Conservation (phyloP, 345 rosid genomes). For the Lumnitzera littorea region DNA sequence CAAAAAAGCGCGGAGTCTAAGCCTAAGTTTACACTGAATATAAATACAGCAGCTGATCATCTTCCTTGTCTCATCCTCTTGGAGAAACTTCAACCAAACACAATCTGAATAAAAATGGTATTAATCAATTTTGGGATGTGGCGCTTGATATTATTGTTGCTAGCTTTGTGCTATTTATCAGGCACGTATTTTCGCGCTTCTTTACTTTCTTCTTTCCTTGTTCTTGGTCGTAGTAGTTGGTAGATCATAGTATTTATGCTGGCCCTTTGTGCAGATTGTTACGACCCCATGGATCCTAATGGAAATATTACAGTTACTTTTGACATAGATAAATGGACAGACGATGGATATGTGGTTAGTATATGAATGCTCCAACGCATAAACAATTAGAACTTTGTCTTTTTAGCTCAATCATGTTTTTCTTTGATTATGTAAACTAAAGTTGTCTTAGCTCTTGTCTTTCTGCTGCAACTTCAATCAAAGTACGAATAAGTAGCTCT, state of each 20-base stretch:
- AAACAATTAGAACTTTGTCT: not conserved
- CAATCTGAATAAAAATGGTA: not conserved
- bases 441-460: not conserved
- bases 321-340: constrained; percentile 27
- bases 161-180: constrained; percentile 24
- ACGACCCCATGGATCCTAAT: constrained; percentile 55
- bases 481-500: too few species aligned
- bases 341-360: constrained; percentile 50
- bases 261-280: constrained; percentile 39
- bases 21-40: too few species aligned
- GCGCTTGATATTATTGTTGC: not conserved
- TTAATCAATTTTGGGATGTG: constrained; percentile 1
- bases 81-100: not conserved
- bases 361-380: not conserved
- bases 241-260: not conserved
- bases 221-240: not conserved
- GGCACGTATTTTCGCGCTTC: constrained; percentile 18
- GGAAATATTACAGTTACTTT: constrained; percentile 48
- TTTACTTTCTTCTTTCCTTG: constrained; percentile 2
- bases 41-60: too few species aligned
- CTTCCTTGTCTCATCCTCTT: too few species aligned
- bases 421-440: not conserved
- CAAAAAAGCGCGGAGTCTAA: not conserved
- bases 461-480: too few species aligned
- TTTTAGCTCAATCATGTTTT: not conserved